phyloP scores from a whole-genome alignment of 805 yeast species.

The Alloascoidea africana region DNA sequence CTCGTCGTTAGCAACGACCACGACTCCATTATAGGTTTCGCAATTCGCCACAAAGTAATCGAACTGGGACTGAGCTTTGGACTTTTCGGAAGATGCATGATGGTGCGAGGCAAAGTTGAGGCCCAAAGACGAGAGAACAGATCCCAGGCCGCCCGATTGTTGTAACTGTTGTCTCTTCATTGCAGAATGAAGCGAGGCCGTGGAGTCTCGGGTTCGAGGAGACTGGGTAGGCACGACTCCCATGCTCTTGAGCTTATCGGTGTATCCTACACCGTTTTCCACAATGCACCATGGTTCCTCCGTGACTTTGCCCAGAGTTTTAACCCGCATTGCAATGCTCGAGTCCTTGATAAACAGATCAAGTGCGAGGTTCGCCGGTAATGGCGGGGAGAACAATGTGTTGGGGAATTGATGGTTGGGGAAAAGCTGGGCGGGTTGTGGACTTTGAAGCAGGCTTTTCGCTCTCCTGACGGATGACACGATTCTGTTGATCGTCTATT shows the following conservation, averaged over 20 bases:
- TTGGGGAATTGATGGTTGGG: not conserved
- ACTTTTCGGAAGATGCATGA: not conserved
- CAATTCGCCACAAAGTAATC: not conserved
- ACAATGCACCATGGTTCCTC: conserved; percentile 1
- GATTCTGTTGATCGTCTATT: not conserved
- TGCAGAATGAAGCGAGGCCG: not conserved
- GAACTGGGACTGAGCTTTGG: not conserved
- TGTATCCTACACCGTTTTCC: not conserved
- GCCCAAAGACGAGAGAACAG: too few species aligned
- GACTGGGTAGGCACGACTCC: not conserved
- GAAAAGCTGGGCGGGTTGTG: not conserved
- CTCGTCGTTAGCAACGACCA: conserved; percentile 9
- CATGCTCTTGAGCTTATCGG: not conserved
- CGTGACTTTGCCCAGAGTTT: not conserved
- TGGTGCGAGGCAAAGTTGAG: not conserved
- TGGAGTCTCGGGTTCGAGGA: not conserved
- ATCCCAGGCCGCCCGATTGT: too few species aligned
- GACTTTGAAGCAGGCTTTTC: not conserved
- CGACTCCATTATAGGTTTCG: conserved; percentile 6
- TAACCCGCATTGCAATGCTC: not conserved
- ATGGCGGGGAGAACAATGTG: not conserved
- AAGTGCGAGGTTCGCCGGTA: not conserved
- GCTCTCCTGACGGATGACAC: not conserved
- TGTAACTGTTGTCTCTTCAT: too few species aligned
- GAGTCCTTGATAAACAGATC: not conserved